phyloP scores from a whole-genome alignment of 2,329 filamentous ascomycete genomes.

The Fusarium irregulare region DNA sequence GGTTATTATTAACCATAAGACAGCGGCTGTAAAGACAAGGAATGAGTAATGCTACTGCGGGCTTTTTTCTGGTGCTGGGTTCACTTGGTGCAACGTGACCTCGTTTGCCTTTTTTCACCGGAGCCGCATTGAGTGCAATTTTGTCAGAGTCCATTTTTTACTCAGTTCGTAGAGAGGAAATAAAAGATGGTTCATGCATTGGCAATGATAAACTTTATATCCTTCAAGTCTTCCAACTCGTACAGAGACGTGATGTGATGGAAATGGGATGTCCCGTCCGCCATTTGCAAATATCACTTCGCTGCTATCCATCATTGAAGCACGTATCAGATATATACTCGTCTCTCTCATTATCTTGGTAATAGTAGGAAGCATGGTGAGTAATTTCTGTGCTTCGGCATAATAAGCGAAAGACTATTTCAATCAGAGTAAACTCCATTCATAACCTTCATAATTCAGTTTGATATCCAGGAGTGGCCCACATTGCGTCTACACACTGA shows the following conservation, averaged over 20 bases:
- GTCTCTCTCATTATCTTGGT: too few species aligned
- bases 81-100: neutral
- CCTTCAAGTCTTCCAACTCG: rapidly evolving
- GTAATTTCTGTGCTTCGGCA: neutral
- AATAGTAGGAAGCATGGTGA: too few species aligned
- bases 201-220: neutral
- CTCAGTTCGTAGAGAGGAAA: neutral
- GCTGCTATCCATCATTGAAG: neutral
- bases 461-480: neutral
- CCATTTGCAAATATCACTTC: neutral
- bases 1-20: constrained; percentile 7
- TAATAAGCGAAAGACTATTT: neutral
- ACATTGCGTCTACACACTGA: neutral
- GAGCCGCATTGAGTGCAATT: neutral
- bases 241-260: neutral
- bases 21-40: neutral
- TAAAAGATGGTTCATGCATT: neutral
- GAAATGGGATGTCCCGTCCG: neutral
- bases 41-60: neutral
- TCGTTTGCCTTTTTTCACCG: neutral
- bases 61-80: neutral
- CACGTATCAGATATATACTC: too few species aligned
- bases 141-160: neutral
- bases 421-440: neutral
- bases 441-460: neutral